These are phyloP conservation scores for Peterozyma toletana DNA, from an alignment of 805 yeast species.

Conservation along the genomic window DNA sequence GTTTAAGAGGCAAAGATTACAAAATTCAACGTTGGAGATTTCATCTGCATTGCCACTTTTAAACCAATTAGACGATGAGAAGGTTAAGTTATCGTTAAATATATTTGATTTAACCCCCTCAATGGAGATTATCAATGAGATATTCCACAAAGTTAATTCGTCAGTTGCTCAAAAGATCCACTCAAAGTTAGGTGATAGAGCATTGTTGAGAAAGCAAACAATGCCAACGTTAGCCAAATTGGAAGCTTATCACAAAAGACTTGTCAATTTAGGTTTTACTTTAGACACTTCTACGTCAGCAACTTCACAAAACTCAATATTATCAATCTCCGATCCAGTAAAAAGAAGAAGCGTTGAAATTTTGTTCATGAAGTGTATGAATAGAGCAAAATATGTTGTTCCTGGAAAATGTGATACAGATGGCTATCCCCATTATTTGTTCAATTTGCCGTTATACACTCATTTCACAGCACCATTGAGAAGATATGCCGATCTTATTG, in stretches of 20 bases:
- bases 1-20: constrained; percentile 61
- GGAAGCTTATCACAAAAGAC: constrained; percentile 69
- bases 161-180: constrained; percentile 79
- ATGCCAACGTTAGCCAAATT: constrained; percentile 77
- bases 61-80: constrained; percentile 82
- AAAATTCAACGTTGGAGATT: constrained; percentile 38
- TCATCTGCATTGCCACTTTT: constrained; percentile 55
- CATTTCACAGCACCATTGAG: constrained; percentile 92
- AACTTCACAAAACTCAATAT: constrained; percentile 63
- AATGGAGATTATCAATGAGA: constrained; percentile 59
- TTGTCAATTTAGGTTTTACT: constrained; percentile 55
- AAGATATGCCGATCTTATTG: constrained; percentile 87
- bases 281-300: constrained; percentile 73
- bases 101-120: constrained; percentile 58
- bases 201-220: constrained; percentile 82
- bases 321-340: constrained; percentile 51
- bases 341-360: constrained; percentile 73
- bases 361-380: constrained; percentile 71
- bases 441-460: constrained; percentile 79
- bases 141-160: constrained; percentile 72
- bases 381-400: constrained; percentile 78
- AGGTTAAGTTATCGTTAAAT: constrained; percentile 63
- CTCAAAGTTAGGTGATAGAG: constrained; percentile 68
- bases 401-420: constrained; percentile 85
- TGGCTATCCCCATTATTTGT: constrained; percentile 69